Conservation (phyloP, 345 rosid genomes). For the Populus euphratica region DNA sequence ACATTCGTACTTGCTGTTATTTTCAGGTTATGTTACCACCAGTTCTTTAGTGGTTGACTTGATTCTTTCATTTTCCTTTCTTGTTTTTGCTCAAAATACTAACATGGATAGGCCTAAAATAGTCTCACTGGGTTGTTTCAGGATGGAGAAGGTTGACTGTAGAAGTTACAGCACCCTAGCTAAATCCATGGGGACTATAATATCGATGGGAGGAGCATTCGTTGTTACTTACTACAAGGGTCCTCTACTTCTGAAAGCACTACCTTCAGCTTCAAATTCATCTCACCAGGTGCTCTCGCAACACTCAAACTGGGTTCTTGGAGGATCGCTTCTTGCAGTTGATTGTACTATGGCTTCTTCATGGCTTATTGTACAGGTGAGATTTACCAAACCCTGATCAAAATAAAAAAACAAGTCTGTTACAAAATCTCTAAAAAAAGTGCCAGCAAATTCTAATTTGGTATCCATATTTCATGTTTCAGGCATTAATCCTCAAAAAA, state of each 20-base stretch:
- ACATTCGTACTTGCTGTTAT: conserved; percentile 26
- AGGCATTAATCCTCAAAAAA: conserved; percentile 6
- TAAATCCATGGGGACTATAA: conserved; percentile 19
- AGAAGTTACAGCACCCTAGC: conserved; percentile 19
- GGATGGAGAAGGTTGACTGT: conserved; percentile 20
- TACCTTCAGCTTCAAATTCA: neutral
- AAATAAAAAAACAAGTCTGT: neutral
- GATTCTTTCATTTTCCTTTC: neutral
- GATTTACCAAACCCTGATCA: too few species aligned
- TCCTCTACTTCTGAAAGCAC: neutral
- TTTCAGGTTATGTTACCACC: conserved; percentile 4
- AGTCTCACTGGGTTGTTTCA: neutral
- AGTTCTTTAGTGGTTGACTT: neutral
- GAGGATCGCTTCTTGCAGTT: conserved; percentile 14
- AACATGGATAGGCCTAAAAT: neutral
- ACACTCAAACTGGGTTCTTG: conserved; percentile 7
- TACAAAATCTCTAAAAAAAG: too few species aligned
- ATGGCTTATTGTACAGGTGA: conserved; percentile 23
- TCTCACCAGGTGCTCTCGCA: neutral
- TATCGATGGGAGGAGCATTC: conserved; percentile 20
- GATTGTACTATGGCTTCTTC: conserved; percentile 5
- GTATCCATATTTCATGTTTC: neutral
- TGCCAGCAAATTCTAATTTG: too few species aligned
- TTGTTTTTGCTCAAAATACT: neutral
- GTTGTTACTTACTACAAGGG: conserved; percentile 23